A percentile compares a stretch with the other conserved stretches of the same genome.
Evolutionary conservation across 148 eudicot genomes (phyloP).

Genomic region (Amaranthus hypochondriacus): DNA sequence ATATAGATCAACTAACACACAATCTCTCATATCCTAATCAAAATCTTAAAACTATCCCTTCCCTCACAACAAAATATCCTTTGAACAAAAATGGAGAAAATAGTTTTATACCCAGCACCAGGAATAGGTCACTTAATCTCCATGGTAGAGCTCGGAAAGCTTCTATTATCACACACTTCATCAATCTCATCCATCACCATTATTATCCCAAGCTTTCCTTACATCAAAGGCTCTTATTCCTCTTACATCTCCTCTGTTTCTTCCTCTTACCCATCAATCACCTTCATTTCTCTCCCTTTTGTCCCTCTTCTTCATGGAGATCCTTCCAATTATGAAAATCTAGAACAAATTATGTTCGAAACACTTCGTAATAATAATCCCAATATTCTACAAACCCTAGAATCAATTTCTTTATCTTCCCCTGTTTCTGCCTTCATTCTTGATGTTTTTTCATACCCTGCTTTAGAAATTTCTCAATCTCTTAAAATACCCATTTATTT

Average conservation of each 20-base stretch:
- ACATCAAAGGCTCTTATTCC: slow-evolving; percentile 23
- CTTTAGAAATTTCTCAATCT: slow-evolving; percentile 22
- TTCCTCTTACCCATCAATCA: slow-evolving; percentile 39
- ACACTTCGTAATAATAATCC: slow-evolving; percentile 27
- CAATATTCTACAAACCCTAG: slow-evolving; percentile 26
- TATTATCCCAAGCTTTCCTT: slow-evolving; percentile 32
- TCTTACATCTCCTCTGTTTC: slow-evolving; percentile 34
- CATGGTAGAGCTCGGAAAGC: slow-evolving; percentile 61
- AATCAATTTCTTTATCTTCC: slow-evolving; percentile 11
- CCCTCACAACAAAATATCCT: neutral
- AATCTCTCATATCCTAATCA: no score
- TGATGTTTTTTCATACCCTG: slow-evolving; percentile 41
- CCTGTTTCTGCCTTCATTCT: slow-evolving; percentile 35
- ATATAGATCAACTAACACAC: no score
- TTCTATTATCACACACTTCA: slow-evolving; percentile 26
- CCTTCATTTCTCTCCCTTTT: slow-evolving; percentile 43
- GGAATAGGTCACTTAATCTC: slow-evolving; percentile 56
- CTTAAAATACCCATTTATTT: slow-evolving; percentile 39
- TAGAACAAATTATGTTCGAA: slow-evolving; percentile 23
- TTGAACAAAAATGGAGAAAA: slow-evolving; percentile 4
- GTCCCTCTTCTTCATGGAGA: slow-evolving; percentile 20
- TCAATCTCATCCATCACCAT: slow-evolving; percentile 34
- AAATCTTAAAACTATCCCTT: neutral
- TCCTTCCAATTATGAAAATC: slow-evolving; percentile 14
- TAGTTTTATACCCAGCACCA: slow-evolving; percentile 46